These are phyloP conservation scores for Ustilago bromivora DNA, from an alignment of 1,284 basidiomycete genomes.

Conservation along the genomic window DNA sequence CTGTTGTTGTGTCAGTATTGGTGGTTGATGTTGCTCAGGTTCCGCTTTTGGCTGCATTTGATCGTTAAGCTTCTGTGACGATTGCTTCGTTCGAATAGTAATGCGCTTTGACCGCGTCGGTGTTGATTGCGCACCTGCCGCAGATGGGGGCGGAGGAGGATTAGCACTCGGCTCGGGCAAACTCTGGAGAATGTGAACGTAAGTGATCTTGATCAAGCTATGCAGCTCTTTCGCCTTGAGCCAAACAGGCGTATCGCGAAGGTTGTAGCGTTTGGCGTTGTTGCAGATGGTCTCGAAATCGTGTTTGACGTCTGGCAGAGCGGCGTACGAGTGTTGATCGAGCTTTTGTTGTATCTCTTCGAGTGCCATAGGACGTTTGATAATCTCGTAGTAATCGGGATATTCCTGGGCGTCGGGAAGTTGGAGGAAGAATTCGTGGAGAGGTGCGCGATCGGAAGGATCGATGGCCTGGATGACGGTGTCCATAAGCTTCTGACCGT, in stretches of 20 bases:
- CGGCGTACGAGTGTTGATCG: constrained; percentile 76
- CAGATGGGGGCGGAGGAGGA: constrained; percentile 8
- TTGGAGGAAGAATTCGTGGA: constrained; percentile 80
- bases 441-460: constrained; percentile 65
- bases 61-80: constrained; percentile 40
- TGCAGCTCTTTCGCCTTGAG: constrained; percentile 80
- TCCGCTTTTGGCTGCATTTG: constrained; percentile 12
- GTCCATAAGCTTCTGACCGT: constrained; percentile 48
- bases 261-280: constrained; percentile 91
- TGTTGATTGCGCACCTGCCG: constrained; percentile 10
- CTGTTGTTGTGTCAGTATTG: not conserved
- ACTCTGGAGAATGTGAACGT: constrained; percentile 52
- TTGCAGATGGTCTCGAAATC: constrained; percentile 88
- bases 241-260: constrained; percentile 85
- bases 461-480: constrained; percentile 45
- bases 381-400: constrained; percentile 91
- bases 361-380: constrained; percentile 85
- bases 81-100: constrained; percentile 35
- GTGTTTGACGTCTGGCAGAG: constrained; percentile 79
- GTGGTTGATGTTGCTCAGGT: constrained; percentile 6
- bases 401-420: constrained; percentile 82
- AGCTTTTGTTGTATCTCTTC: constrained; percentile 82
- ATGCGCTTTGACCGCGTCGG: constrained; percentile 42
- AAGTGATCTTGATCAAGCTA: constrained; percentile 59
- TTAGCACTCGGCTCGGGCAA: constrained; percentile 36